phyloP scores from a whole-genome alignment of 768 basidiomycete species.

The Baorangia bicolor region DNA sequence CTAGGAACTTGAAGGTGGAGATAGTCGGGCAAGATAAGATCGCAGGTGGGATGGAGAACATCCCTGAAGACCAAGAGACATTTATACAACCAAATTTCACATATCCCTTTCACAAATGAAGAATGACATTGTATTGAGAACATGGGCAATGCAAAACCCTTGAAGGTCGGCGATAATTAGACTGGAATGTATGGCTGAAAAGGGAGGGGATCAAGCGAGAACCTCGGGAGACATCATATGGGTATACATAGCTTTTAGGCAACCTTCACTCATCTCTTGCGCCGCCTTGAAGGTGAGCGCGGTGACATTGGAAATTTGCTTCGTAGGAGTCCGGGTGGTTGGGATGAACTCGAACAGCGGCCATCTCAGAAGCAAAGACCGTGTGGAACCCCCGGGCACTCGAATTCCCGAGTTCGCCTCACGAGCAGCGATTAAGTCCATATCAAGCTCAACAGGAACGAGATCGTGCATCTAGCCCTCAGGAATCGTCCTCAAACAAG shows the following conservation, averaged over 20 bases:
- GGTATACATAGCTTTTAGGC: neutral
- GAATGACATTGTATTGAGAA: neutral
- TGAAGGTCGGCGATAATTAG: neutral
- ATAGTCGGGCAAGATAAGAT: neutral
- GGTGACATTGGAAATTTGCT: neutral
- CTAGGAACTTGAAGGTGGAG: neutral
- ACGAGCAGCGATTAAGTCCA: neutral
- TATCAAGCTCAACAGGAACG: neutral
- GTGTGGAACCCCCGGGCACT: neutral
- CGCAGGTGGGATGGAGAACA: neutral
- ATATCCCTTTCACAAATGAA: neutral
- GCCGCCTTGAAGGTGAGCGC: neutral
- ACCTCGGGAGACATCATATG: neutral
- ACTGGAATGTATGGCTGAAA: neutral
- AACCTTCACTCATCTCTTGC: neutral
- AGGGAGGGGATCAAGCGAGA: neutral
- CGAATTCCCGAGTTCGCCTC: neutral
- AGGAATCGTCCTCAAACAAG: neutral
- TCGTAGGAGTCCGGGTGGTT: neutral
- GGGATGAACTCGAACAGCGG: neutral
- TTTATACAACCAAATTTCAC: constrained; percentile 13
- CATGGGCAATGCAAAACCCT: neutral
- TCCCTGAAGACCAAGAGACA: neutral
- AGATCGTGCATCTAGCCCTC: neutral
- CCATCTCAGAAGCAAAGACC: neutral